Base-by-base conservation (phyloP, 345 rosid genomes). In the Ailanthus altissimus region DNA sequence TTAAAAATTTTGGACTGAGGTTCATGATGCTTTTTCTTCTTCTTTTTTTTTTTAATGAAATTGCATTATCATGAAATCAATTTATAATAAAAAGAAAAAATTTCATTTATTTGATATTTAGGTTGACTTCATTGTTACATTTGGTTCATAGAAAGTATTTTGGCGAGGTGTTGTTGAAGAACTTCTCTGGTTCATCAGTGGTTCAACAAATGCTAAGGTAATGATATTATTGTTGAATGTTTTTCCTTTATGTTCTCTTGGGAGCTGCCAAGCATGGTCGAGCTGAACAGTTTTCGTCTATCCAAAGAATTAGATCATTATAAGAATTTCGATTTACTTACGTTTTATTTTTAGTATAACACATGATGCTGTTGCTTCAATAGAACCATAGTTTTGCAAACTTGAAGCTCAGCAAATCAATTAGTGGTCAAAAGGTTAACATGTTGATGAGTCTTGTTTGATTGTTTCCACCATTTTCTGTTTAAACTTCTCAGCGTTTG, bases 101-200 rank as follows among this genome's bases (percentile, higher is more conserved):
- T 25, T 73, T 67, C 54, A 74, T 32, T 67, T 56, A 61, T 76
- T 50, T 59, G 59, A 54, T 26, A 65, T 51, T 38, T 74, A 76
- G 26, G 67, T 49, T 82, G 71, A 74, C 76, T 8, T 65, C 45
- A 77, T 51, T 80, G 28, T 64, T 77, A 16, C 54, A 46, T 81
- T 79, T 82, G 75, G 74, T 86, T 75, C 79, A 70, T 70, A 97
- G 98, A 97, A 86, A 89, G 97, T 97, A 50, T 97, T 94, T 78
- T 97, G 99, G 99, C 88, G 97, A 63, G 99, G 97, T 67, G 97
- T 94, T 84, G 93, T 94, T 81, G 99, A 94, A 81, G 99, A 97
- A 83, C 96, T 97, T 81, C 83, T 97, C 15, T 97, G 99, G 99
- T 94, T 92, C 86, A 89, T 94, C 64, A 97, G 97, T 75, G 99